These are phyloP conservation scores for Beta vulgaris DNA, from an alignment of 148 eudicot species.

Conservation along the genomic window DNA sequence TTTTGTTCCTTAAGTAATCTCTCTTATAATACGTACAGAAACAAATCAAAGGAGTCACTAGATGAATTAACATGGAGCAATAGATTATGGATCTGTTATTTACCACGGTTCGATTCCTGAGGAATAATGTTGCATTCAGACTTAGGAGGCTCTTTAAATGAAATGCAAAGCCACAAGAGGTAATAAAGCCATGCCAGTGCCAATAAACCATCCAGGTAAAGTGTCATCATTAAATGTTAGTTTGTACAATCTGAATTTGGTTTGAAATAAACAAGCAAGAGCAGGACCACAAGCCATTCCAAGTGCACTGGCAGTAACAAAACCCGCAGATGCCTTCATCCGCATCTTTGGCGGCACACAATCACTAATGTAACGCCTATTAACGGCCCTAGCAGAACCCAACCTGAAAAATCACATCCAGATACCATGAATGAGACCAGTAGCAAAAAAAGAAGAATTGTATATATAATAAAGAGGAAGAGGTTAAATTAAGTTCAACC, in stretches of 20 bases:
- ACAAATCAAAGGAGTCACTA: not conserved
- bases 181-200: conserved; percentile 79
- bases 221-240: conserved; percentile 64
- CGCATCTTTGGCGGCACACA: conserved; percentile 71
- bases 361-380: conserved; percentile 80
- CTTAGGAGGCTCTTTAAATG: conserved; percentile 58
- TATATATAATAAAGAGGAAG: not conserved
- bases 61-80: not conserved
- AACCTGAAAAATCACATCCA: conserved; percentile 39
- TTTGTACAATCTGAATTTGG: conserved; percentile 45
- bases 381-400: conserved; percentile 88
- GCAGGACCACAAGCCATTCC: conserved; percentile 97
- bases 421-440: not conserved
- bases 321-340: conserved; percentile 85
- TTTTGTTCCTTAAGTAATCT: not conserved
- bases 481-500: not conserved
- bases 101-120: conserved; percentile 38
- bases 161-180: conserved; percentile 49
- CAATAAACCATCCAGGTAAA: conserved; percentile 91
- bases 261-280: conserved; percentile 66
- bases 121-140: conserved; percentile 28
- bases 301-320: conserved; percentile 92
- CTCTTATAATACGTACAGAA: not conserved
- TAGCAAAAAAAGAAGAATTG: not conserved
- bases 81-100: conserved; percentile 1